These are phyloP conservation scores for Brassica cretica DNA, from an alignment of 345 rosid genomes.

Conservation along the genomic window DNA sequence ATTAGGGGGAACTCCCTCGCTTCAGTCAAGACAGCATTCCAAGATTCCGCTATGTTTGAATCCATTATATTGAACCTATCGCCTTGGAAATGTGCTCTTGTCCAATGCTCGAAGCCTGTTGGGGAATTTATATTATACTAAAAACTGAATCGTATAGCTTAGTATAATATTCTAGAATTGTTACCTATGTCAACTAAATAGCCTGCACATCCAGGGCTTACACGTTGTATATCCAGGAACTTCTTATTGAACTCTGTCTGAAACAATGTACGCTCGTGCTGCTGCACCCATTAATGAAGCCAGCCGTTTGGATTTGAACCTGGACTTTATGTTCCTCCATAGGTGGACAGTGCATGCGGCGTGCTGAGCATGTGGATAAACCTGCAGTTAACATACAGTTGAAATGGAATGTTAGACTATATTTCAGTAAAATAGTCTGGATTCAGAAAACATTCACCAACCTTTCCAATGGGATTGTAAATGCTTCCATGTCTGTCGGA, in stretches of 20 bases:
- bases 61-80: not conserved
- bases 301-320: not conserved
- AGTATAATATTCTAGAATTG: no score
- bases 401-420: no score
- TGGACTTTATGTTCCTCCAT: not conserved
- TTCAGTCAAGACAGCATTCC: not conserved
- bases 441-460: no score
- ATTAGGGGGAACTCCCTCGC: not conserved
- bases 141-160: no score
- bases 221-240: not conserved
- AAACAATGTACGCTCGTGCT: not conserved
- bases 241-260: not conserved
- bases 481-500: not conserved
- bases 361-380: not conserved
- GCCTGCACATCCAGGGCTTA: not conserved
- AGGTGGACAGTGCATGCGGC: not conserved
- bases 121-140: no score
- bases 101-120: not conserved
- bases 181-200: not conserved
- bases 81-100: not conserved
- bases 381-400: not conserved
- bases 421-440: no score
- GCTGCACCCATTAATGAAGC: not conserved
- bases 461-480: not conserved
- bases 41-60: not conserved